Conservation (phyloP, 345 rosid species). For the Syzygium jambos region DNA sequence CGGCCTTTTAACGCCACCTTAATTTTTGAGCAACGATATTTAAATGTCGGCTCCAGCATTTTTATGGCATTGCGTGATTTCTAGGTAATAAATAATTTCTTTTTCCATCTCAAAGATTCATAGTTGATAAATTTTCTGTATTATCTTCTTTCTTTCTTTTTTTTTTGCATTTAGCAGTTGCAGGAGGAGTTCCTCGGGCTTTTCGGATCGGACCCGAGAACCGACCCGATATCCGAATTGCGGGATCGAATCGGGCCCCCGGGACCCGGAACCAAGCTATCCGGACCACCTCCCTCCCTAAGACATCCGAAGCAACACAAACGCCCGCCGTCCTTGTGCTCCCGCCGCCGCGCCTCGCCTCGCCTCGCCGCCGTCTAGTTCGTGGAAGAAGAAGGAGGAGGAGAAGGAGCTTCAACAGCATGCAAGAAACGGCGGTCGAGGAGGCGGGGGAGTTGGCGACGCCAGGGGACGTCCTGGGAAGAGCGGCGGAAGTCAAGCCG, state of each 20-base stretch:
- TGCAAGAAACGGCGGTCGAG: constrained; percentile 8
- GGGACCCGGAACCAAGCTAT: not conserved
- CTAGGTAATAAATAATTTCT: too few relatives aligned
- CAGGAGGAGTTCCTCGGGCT: not conserved
- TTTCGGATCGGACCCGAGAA: not conserved
- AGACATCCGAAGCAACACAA: not conserved
- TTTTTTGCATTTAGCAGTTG: too few relatives aligned
- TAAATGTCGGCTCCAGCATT: too few relatives aligned
- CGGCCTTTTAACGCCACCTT: too few relatives aligned
- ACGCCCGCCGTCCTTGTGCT: not conserved
- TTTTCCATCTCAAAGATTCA: too few relatives aligned
- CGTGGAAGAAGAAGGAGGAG: not conserved
- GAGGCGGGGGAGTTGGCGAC: constrained; percentile 49
- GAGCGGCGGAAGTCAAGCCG: constrained; percentile 43
- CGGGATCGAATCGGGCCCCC: not conserved
- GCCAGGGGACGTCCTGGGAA: constrained; percentile 80
- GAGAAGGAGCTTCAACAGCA: not conserved
- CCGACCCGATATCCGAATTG: not conserved
- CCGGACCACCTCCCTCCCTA: not conserved
- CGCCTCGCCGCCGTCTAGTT: not conserved
- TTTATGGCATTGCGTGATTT: too few relatives aligned
- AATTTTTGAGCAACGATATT: too few relatives aligned
- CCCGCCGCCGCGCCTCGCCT: not conserved
- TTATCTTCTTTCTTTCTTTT: too few relatives aligned
- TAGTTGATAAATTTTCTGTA: too few relatives aligned